A percentile compares a stretch with the other conserved stretches of the same genome.
phyloP scores from a whole-genome alignment of 352 stramenopile species.

The Phytophthora tubulina region DNA sequence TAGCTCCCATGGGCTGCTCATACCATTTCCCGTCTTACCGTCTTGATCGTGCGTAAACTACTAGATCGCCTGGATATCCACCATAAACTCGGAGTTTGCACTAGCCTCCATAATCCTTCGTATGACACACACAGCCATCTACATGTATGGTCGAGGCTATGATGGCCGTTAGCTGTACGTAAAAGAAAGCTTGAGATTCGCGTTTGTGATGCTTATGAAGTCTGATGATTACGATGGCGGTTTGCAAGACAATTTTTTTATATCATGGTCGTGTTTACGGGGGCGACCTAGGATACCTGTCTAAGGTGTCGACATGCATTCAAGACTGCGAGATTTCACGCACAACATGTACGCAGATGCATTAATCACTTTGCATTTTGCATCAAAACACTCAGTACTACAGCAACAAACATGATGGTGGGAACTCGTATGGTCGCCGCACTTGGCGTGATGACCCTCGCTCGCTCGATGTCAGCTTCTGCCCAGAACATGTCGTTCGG shows the following conservation, averaged over 20 bases:
- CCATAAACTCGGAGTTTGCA: too few species aligned
- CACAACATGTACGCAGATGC: background rate
- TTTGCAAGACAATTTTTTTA: background rate
- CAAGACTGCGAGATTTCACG: background rate
- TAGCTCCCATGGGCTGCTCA: too few species aligned
- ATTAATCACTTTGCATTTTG: constrained; percentile 24
- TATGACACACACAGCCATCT: too few species aligned
- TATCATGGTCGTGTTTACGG: background rate
- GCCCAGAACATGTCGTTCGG: constrained; percentile 30
- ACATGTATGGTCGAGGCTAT: too few species aligned
- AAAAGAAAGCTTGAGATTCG: too few species aligned
- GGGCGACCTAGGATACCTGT: too few species aligned
- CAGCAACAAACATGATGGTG: constrained; percentile 13
- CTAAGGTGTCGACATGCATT: background rate
- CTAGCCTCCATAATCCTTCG: too few species aligned
- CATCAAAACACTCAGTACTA: constrained; percentile 13
- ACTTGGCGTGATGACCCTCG: constrained; percentile 8
- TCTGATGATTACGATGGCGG: background rate
- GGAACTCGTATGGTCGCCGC: constrained; percentile 10
- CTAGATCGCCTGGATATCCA: too few species aligned
- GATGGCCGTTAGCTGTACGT: too few species aligned
- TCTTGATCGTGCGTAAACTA: too few species aligned
- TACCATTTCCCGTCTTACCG: too few species aligned
- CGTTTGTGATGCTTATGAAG: background rate
- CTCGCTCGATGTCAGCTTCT: constrained; percentile 5